Base-by-base conservation (phyloP, 2,329 filamentous ascomycete genomes). In the Pyricularia sp. region DNA sequence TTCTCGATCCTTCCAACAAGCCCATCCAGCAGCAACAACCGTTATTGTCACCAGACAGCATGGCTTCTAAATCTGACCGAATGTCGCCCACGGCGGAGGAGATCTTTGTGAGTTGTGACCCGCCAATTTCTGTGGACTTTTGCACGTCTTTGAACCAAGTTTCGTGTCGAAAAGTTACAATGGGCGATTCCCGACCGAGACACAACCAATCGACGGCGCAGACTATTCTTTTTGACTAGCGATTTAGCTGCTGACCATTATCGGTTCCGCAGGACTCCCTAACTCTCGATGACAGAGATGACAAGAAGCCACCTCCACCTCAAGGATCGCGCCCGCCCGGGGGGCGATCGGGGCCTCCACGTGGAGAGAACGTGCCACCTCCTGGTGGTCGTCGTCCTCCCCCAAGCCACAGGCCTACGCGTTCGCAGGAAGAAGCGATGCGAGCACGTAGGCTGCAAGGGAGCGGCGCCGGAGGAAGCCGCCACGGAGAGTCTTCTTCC, bases 31-130 rank as follows among this genome's bases (percentile, higher is more conserved):
- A 69, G 69, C 70, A 70, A 65, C 66, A 70, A 70, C 66, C 65
- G 68, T 65, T 78, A 62, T 77, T 74, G 69, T 78, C 79, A 35
- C 74, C 79, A 24, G 78, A 79, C 67, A 78, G 76, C 66, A 84
- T 85, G 82, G 75, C 82, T 62, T 75, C 77, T 65, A 70, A 77
- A 66, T 78, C 79, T 63, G 78, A 80, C 63, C 76, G 77, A 66
- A 77, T 70, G 67, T 84, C 78, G 71, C 77, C 81, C 67, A 81
- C 85, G 65, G 84, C 87, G 62, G 86, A 88, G 69, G 88, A 91
- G 68, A 82, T 92, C 66, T 92, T 92, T 79, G 89, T 92, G 87
- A 74, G 89, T 89, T 66, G 62, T 66, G 53, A 61, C 66, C 62
- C 64, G 59, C 66, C 62, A 66, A 13, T 65, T 55, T 24, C 31